Evolutionary conservation across 2,329 filamentous ascomycete genomes (phyloP).

Genomic region (Diplodia seriata): DNA sequence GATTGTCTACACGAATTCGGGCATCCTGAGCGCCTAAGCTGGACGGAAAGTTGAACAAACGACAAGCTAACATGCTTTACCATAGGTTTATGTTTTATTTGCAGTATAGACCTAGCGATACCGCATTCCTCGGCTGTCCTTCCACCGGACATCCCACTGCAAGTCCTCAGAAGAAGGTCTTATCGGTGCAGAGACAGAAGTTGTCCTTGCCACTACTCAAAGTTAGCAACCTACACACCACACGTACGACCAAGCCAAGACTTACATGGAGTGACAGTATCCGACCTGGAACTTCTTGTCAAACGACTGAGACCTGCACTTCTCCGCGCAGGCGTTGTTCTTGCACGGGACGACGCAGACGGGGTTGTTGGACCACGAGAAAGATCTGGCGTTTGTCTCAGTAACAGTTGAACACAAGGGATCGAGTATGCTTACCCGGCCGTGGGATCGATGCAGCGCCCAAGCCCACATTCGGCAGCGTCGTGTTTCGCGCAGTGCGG

Average conservation of each 20-base stretch:
- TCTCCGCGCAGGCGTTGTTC: neutral
- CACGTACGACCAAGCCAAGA: neutral
- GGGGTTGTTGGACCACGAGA: neutral
- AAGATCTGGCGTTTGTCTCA: neutral
- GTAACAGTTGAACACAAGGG: neutral
- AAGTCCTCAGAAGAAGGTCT: neutral
- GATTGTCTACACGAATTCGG: no score
- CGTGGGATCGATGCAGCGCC: neutral
- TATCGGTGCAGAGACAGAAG: neutral
- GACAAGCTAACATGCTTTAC: no score
- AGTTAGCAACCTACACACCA: neutral
- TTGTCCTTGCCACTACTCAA: neutral
- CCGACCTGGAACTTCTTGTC: neutral
- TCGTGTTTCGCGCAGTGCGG: neutral
- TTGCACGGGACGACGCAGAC: neutral
- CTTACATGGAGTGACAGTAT: conserved; percentile 1
- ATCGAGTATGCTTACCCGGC: neutral
- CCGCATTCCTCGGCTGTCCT: no score
- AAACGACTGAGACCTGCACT: neutral
- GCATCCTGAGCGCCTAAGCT: no score
- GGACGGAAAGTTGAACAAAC: no score
- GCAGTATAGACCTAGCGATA: no score
- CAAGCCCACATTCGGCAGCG: neutral
- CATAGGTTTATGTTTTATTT: no score
- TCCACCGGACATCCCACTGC: neutral